Evolutionary conservation across 2,329 filamentous ascomycete species (phyloP).

Genomic region (Diaporthe sp.): DNA sequence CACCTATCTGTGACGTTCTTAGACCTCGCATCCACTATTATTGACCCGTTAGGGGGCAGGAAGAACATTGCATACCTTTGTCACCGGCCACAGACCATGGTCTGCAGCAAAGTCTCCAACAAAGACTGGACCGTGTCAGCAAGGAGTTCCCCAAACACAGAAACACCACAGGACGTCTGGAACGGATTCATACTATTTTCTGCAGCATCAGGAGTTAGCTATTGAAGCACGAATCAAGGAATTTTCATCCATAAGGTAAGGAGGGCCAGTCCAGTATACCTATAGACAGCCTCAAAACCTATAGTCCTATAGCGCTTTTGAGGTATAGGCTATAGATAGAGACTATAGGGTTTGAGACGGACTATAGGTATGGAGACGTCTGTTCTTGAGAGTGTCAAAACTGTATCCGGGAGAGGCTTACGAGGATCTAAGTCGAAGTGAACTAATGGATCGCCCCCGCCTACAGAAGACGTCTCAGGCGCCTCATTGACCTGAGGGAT

Average conservation of each 20-base stretch:
- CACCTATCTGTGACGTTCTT: background rate
- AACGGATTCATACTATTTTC: background rate
- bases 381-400: too few species aligned
- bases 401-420: too few species aligned
- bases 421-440: conserved; percentile 25
- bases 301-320: too few species aligned
- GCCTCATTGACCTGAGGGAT: background rate
- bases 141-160: background rate
- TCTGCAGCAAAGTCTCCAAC: conserved; percentile 2
- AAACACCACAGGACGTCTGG: background rate
- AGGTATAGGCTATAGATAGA: too few species aligned
- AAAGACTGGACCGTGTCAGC: background rate
- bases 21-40: background rate
- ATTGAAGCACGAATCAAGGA: too few species aligned
- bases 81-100: conserved; percentile 5
- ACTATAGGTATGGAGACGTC: too few species aligned
- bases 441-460: background rate
- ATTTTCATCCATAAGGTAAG: too few species aligned
- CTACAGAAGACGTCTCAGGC: background rate
- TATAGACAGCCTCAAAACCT: too few species aligned
- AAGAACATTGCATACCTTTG: background rate
- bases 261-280: too few species aligned
- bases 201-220: too few species aligned
- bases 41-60: too few species aligned
- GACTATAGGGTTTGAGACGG: too few species aligned